Evolutionary conservation across 345 rosid genomes (phyloP), one percentile per base, ranked within the genome.

Genomic region (Lagerstroemia speciosa): DNA sequence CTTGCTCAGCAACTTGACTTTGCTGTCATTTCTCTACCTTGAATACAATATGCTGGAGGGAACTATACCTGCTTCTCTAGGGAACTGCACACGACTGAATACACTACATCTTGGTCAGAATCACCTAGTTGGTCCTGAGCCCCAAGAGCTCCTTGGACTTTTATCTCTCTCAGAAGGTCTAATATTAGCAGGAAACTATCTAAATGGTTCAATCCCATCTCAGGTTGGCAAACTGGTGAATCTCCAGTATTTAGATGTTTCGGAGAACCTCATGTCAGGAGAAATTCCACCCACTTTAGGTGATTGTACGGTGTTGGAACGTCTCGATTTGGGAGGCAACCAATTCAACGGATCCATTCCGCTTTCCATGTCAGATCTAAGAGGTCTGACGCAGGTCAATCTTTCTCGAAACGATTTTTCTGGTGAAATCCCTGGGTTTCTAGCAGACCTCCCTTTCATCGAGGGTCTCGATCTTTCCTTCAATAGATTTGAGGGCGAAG

Each of bases 391-490:
- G 3, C 32, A 20, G 7, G 10, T 73, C 0, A 67, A 62, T 48
- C 22, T 73, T 27, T 48, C 57, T 68, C 22, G 55, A 17, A 73
- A 73, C 52, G 62, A 68, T 62, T 33, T 73, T 6, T 58, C 53
- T 0, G 65, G 76, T 9, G 20, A 19, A 9, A 50, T 68, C 36
- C 76, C 64, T 32, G n/a, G 19, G n/a, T 66, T 68, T 41, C 62
- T 72, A 1, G 38, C 30, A 10, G 40, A 41, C 62, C 60, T 71
- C 57, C 32, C 1, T 10, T 29, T 71, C 40, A 26, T 71, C 19
- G 52, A 65, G 62, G 24, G 37, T 66, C 45, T 67, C 15, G 58
- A 72, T 52, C 67, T 72, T 14, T 72, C 75, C 34, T 72, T 57
- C 61, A 72, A 72, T 34, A 38, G 20, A 5, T 62, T 61, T 0